Evolutionary conservation across 1,284 basidiomycete species (phyloP), one percentile per base, ranked within the genome.

Genomic region (Rhodotorula sp.): DNA sequence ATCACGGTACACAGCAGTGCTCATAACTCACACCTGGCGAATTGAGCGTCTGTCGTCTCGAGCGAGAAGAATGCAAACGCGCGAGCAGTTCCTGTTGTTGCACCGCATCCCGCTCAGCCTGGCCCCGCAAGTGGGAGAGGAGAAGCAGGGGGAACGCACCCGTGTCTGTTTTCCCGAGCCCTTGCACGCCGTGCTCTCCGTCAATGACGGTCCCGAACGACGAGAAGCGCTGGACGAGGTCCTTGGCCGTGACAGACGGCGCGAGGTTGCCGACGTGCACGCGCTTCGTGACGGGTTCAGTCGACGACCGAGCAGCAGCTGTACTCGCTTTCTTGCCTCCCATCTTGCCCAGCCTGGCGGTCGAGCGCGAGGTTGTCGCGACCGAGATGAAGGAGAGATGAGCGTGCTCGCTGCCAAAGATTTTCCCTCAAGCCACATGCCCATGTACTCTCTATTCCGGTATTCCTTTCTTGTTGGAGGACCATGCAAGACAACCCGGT

Each of bases 11-110:
- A n/a, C n/a, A n/a, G n/a, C n/a, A n/a, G n/a, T n/a, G n/a, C n/a
- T n/a, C n/a, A n/a, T n/a, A n/a, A 38, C 6, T 38, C 34, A 76
- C 75, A 76, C 14, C 62, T 64, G 5, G 68, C 45, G 55, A 76
- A 67, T 60, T 76, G 55, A 34, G 64, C 66, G 18, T 70, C 60
- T 2, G 69, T 69, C 31, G 73, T 71, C 55, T 69, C 64, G 62
- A 76, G 62, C 15, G 62, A 68, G 60, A 75, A 63, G 62, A 76
- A 76, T 38, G 75, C 75, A 49, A 60, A 76, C 38, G 57, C 47
- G 31, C 67, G 59, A 1, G 71, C 69, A 12, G 61, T 50, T 5
- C 75, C 75, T 76, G 61, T 47, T 5, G 72, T 72, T 76, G 62
- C 23, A 5, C 3, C 19, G 16, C 2, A 14, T 1, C 26, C 2